Conservation (phyloP, 208 protist species). For the Naegleria lovaniensis region DNA sequence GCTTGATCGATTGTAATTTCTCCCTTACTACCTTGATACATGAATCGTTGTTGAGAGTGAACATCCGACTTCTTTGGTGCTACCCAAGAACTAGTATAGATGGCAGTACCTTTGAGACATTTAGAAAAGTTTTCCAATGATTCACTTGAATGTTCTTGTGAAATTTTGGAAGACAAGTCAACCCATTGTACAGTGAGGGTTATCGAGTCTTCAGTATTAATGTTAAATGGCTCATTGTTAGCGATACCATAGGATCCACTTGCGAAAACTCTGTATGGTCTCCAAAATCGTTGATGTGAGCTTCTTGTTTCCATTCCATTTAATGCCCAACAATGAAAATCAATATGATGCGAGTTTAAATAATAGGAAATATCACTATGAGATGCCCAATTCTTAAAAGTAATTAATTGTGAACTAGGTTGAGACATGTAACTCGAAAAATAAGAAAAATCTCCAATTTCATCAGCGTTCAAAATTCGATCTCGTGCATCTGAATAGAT, state of each 20-base stretch:
- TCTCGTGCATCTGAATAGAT: constrained; percentile 49
- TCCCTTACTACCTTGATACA: constrained; percentile 44
- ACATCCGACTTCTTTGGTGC: constrained; percentile 43
- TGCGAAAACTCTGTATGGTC: constrained; percentile 37
- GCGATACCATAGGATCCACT: constrained; percentile 46
- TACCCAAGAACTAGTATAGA: constrained; percentile 48
- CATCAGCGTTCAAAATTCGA: constrained; percentile 22
- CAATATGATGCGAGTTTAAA: constrained; percentile 56
- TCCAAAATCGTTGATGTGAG: not conserved
- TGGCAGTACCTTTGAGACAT: constrained; percentile 33
- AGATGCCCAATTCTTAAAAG: constrained; percentile 42
- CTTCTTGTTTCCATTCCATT: constrained; percentile 25
- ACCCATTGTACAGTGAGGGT: constrained; percentile 46
- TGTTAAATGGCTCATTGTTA: constrained; percentile 1
- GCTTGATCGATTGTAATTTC: constrained; percentile 31
- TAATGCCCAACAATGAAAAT: constrained; percentile 50
- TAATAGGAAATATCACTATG: constrained; percentile 52
- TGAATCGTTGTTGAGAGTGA: constrained; percentile 54
- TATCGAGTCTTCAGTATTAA: constrained; percentile 48
- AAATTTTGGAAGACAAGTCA: constrained; percentile 36
- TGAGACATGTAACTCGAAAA: constrained; percentile 50
- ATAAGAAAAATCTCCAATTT: constrained; percentile 43
- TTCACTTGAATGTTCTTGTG: not conserved
- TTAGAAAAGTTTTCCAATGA: too few relatives aligned
- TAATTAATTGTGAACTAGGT: constrained; percentile 50